Base-by-base conservation (phyloP, 1,139 yeast species). In the Suhomyces ambrosiae region DNA sequence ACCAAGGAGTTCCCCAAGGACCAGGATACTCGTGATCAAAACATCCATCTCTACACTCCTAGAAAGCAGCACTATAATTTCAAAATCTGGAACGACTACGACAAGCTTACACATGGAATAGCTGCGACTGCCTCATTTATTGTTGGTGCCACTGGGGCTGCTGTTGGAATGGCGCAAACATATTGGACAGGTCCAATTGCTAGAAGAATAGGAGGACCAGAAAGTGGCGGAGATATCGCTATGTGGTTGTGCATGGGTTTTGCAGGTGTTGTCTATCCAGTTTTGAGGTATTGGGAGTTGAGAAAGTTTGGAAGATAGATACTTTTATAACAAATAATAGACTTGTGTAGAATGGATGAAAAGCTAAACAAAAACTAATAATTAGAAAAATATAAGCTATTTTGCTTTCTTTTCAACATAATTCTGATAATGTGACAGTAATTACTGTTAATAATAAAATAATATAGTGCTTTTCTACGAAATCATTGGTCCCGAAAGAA, bases 191-290 rank as follows among this genome's bases (percentile, higher is more conserved):
- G 94, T 0, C 88, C 88, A 0, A 53, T 85, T 26, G 89, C 92
- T 5, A 61, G 60, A 37, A 52, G 62, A 14, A 60, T 80, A 13
- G 88, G 89, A 6, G 71, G 71, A 1, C 72, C 63, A 14, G 72
- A 63, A 12, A 58, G 55, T 37, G 90, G 90, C 27, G 89, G 88
- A 16, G 95, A 86, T 53, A 61, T 89, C 31, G 97, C 94, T 24
- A 81, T 84, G 77, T 86, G 92, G 81, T 60, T 88, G 25, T 74
- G 86, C 24, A 78, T 85, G 76, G 94, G 80, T 0, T 80, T 88
- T 50, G 68, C 90, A 7, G 86, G 80, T 0, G 45, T 82, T 3
- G 66, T 71, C 0, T 88, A 82, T 54, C 90, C 95, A 5, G 53
- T 69, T 0, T 60, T 79, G 15, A 70, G 96, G 48, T 83, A 76